Conservation (phyloP, 257 asterid species). For the Dorcoceras hygrometricum region DNA sequence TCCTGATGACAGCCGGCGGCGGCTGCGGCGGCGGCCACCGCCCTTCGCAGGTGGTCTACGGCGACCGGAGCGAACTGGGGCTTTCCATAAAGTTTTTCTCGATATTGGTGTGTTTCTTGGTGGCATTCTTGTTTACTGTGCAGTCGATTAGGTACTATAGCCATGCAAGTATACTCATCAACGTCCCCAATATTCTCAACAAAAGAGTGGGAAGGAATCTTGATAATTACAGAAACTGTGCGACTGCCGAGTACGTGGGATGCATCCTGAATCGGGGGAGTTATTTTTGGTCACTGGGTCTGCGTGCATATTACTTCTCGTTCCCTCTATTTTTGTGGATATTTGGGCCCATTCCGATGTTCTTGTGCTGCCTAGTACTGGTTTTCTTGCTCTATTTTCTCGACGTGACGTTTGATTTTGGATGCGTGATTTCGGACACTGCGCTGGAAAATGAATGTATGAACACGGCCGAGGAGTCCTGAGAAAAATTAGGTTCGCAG, state of each 20-base stretch:
- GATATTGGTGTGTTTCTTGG: constrained; percentile 64
- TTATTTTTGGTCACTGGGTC: constrained; percentile 91
- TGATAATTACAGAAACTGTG: constrained; percentile 23
- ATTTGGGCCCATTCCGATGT: constrained; percentile 90
- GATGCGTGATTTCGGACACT: constrained; percentile 21
- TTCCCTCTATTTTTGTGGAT: constrained; percentile 87
- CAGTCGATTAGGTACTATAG: constrained; percentile 88
- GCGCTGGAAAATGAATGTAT: neutral
- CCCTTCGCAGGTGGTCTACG: constrained; percentile 30
- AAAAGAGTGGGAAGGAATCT: too few relatives aligned
- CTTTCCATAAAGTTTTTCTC: constrained; percentile 65
- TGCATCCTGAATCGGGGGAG: constrained; percentile 65
- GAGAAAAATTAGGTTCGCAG: too few relatives aligned
- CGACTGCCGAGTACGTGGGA: constrained; percentile 59
- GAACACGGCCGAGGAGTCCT: too few relatives aligned
- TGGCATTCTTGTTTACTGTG: constrained; percentile 72
- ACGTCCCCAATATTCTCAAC: constrained; percentile 51
- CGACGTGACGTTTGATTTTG: constrained; percentile 48
- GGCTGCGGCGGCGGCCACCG: constrained; percentile 23
- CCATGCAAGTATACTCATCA: constrained; percentile 86
- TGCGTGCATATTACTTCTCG: constrained; percentile 75
- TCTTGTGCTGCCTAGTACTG: constrained; percentile 47
- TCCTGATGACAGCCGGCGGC: constrained; percentile 52
- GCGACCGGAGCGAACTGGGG: constrained; percentile 38
- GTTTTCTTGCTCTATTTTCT: constrained; percentile 62